Percentiles rank a stretch among this genome's conserved stretches.
Evolutionary conservation across 176 grass and related monocot genomes (phyloP).

Genomic region (Alopecurus myosuroides): DNA sequence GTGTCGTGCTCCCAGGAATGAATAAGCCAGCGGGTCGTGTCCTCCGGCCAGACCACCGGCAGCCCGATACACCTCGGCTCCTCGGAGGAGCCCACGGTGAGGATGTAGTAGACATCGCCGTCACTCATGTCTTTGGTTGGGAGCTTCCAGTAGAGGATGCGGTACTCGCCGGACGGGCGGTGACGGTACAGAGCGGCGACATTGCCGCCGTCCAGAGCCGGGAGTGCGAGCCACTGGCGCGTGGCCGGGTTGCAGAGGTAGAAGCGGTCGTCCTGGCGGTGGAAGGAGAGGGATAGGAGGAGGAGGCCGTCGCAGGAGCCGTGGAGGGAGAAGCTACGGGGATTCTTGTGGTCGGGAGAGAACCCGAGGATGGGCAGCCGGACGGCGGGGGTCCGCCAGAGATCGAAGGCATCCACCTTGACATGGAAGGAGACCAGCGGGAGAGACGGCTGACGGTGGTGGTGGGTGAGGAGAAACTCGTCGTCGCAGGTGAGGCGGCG

Average conservation of each 20-base stretch:
- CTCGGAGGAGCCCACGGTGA: background rate
- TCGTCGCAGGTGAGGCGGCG: background rate
- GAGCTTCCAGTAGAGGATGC: background rate
- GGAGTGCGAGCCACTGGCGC: background rate
- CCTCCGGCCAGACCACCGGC: background rate
- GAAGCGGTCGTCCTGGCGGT: background rate
- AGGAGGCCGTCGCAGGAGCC: constrained; percentile 1
- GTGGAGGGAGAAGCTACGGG: background rate
- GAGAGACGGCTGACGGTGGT: background rate
- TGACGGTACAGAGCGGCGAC: background rate
- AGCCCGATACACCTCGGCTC: background rate
- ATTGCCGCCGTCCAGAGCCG: background rate
- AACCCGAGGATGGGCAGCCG: background rate
- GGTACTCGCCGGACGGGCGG: background rate
- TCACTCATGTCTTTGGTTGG: no score
- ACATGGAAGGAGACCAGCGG: background rate
- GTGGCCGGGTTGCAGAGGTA: constrained; percentile 12
- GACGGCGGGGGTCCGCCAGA: background rate
- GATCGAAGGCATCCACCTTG: background rate
- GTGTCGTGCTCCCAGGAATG: background rate
- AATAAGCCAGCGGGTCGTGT: background rate
- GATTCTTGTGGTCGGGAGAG: background rate
- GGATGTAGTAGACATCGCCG: background rate
- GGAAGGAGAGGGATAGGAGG: background rate
- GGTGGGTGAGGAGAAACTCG: background rate